phyloP scores from a whole-genome alignment of 305 asterid genomes.

The Striga hermonthica region DNA sequence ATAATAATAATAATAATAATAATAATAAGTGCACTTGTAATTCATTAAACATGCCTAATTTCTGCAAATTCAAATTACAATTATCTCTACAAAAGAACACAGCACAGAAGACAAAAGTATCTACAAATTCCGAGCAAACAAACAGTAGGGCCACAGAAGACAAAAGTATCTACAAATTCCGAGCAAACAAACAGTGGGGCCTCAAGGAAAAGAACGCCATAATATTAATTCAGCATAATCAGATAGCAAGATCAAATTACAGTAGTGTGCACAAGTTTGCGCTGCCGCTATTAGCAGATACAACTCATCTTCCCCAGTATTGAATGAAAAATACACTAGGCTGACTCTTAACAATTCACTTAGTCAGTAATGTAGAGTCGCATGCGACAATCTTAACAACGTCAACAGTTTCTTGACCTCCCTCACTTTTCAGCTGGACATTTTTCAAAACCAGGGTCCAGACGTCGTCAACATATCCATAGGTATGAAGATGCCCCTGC shows the following conservation, averaged over 20 bases:
- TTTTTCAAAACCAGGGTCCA: conserved; percentile 97
- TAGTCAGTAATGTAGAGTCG: conserved; percentile 79
- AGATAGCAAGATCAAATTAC: conserved; percentile 15
- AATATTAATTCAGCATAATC: conserved; percentile 21
- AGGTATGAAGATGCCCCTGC: conserved; percentile 99
- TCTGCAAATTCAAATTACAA: too few species aligned
- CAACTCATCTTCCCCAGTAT: conserved; percentile 6
- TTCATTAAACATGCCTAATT: too few species aligned
- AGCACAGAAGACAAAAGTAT: too few species aligned
- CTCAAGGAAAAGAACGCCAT: conserved; percentile 16
- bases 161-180: background rate
- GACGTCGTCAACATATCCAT: conserved; percentile 96
- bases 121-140: background rate
- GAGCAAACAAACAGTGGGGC: background rate
- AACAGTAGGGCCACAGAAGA: background rate
- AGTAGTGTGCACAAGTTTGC: background rate
- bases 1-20: too few species aligned
- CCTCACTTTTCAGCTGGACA: conserved; percentile 79
- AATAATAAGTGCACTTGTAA: too few species aligned
- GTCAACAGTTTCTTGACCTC: conserved; percentile 70
- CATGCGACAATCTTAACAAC: conserved; percentile 92
- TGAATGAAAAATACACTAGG: conserved; percentile 27
- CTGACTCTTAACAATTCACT: conserved; percentile 40
- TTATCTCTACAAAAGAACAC: too few species aligned
- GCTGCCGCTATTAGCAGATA: conserved; percentile 16